Base-by-base conservation (phyloP, 23 red algal species). In the Chondrus crispus region DNA sequence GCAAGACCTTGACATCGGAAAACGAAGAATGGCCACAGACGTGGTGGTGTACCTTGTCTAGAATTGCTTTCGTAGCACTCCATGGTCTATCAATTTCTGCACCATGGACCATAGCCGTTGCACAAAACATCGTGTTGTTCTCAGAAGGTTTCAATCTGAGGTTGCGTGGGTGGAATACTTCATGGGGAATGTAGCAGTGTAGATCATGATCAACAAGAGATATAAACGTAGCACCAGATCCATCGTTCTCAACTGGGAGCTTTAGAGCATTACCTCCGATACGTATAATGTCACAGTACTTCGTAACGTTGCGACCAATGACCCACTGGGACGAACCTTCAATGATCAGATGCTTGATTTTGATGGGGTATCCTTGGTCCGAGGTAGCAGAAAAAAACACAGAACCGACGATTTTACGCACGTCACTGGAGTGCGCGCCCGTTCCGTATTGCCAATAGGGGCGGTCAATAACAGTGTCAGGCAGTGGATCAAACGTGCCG, bases 371-470 rank as follows among this genome's bases (percentile, higher is more conserved):
- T 7, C 1, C 44, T n/a, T 81, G 41, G 29, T 91, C 87, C 38
- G 54, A 69, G 50, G n/a, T 54, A 19, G 58, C 74, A 42, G 48
- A 29, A 20, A 92, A 45, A 3, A 53, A 6, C 28, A 68, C 58
- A 41, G 53, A 85, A 8, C 64, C 50, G 18, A 88, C 20, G 16
- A 88, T 88, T 11, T 1, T 45, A 41, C 46, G 37, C 0, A 19
- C 43, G 14, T 8, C 41, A 79, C 89, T 92, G 0, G 2, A 8
- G 38, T 92, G 74, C 28, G 57, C 44, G 7, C 77, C 78, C 1
- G 16, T 74, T 12, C 76, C 74, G 46, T 92, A 84, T 51, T 92
- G 74, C 89, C 89, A 92, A 35, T 43, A 63, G n/a, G 78, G 76
- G 20, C 79, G 50, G 42, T 73, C 76, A n/a, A 36, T 30, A 45